Percentiles rank a stretch among this genome's conserved stretches.
These are phyloP conservation scores for Fusarium sterilihyphosum DNA, from an alignment of 2,329 filamentous ascomycete species.

Conservation along the genomic window DNA sequence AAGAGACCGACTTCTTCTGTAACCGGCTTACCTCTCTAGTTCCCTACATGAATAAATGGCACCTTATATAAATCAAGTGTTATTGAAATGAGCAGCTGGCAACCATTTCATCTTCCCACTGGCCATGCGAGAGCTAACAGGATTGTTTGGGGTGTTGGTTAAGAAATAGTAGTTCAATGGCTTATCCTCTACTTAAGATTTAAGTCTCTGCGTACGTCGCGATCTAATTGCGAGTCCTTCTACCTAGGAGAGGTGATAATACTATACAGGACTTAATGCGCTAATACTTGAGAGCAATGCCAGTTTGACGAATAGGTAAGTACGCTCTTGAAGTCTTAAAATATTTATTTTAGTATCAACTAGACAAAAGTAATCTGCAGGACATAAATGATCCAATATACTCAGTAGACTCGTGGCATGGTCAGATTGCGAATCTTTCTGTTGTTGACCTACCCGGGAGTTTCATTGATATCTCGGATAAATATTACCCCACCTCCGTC, in stretches of 20 bases:
- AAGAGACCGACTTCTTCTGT: background rate
- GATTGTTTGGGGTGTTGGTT: background rate
- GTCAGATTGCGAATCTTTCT: too few relatives aligned
- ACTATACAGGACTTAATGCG: too few relatives aligned
- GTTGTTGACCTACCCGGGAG: background rate
- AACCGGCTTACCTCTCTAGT: background rate
- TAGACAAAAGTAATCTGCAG: background rate
- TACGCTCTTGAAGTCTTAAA: background rate
- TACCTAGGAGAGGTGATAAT: background rate
- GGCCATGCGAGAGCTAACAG: background rate
- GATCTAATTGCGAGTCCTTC: background rate
- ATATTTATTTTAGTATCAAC: background rate
- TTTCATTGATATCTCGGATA: background rate
- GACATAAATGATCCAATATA: background rate
- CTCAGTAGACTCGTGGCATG: background rate
- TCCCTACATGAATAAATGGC: background rate
- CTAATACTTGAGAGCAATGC: background rate
- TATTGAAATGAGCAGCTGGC: background rate
- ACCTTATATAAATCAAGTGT: background rate
- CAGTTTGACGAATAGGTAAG: background rate
- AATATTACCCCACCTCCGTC: slow-evolving; percentile 32
- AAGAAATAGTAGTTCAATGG: background rate
- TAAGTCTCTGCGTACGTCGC: background rate
- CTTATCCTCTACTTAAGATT: too few relatives aligned
- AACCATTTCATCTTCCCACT: background rate